Evolutionary conservation across 1,284 basidiomycete genomes (phyloP), one percentile per base, ranked within the genome.

Genomic region (Ustilago curta): DNA sequence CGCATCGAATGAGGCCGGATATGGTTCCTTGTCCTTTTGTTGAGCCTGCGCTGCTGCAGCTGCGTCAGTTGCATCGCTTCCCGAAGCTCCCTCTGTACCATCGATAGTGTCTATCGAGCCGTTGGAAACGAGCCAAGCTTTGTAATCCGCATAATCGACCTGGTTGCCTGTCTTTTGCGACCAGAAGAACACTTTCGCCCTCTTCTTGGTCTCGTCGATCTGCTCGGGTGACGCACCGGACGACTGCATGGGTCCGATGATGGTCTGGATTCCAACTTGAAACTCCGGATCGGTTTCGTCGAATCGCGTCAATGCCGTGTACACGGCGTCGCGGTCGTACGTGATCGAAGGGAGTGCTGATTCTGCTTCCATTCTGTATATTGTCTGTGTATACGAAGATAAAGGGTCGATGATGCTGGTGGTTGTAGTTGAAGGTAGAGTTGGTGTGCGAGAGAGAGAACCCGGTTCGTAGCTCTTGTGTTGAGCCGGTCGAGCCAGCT

Each of bases 1-100:
- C 2, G 76, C 74, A 40, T 82, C 77, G 51, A 84, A 84, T 0
- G 80, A 80, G 12, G 74, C 61, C n/a, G 81, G 81, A 25, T 83
- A 80, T 16, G 74, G 68, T 40, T 82, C 74, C 42, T 75, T 66
- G n/a, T 56, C 62, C 29, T 14, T 45, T 54, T 11, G 8, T 14
- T 43, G 48, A 11, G 27, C 37, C 44, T 35, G 23, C 7, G 14
- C 23, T 35, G n/a, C 16, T 31, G 48, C 45, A 27, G 29, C 12
- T n/a, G 49, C 39, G 2, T 23, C 45, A 27, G 29, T 8, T n/a
- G 49, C 39, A 2, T 23, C 40, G 14, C 11, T 44, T n/a, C 16
- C 18, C 4, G 32, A n/a, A 2, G 40, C 12, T 12, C 39, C 39
- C 0, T 11, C 55, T 6, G 8, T 16, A 21, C 48, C 23, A 14